These are phyloP conservation scores for Acanthamoeba culbertsoni DNA, from an alignment of 208 protist species.

Conservation along the genomic window DNA sequence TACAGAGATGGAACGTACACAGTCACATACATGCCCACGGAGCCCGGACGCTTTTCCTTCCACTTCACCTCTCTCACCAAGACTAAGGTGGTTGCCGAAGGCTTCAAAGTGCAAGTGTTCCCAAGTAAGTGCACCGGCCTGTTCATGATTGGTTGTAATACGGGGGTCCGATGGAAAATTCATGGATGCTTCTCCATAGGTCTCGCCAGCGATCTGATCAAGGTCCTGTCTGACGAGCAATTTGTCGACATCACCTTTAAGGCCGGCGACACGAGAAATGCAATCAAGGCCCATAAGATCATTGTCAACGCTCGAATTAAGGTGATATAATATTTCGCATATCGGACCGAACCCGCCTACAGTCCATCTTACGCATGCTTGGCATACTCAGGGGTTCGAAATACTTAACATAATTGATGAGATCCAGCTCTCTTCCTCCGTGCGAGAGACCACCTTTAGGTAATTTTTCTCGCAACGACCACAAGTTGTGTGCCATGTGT, in stretches of 20 bases:
- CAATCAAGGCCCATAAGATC: constrained; percentile 39
- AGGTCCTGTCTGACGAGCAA: background rate
- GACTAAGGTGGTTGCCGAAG: constrained; percentile 50
- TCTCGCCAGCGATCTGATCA: background rate
- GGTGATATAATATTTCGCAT: background rate
- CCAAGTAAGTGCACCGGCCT: constrained; percentile 30
- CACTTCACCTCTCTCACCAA: constrained; percentile 32
- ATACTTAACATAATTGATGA: constrained; percentile 35
- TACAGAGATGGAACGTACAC: constrained; percentile 39
- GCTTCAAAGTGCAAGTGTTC: constrained; percentile 22
- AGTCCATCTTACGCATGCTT: background rate
- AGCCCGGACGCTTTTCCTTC: constrained; percentile 31
- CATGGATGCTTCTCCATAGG: background rate
- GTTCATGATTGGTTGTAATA: too few species aligned
- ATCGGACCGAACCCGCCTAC: background rate
- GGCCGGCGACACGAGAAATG: constrained; percentile 26
- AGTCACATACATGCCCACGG: background rate
- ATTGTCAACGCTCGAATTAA: constrained; percentile 28
- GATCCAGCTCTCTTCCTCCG: background rate
- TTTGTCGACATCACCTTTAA: constrained; percentile 32
- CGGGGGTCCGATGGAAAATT: too few species aligned
- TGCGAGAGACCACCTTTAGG: constrained; percentile 48
- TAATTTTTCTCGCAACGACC: background rate
- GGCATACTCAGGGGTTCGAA: background rate
- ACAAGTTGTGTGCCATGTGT: background rate